phyloP scores from a whole-genome alignment of 768 basidiomycete genomes.

The Lyophyllum decastes region DNA sequence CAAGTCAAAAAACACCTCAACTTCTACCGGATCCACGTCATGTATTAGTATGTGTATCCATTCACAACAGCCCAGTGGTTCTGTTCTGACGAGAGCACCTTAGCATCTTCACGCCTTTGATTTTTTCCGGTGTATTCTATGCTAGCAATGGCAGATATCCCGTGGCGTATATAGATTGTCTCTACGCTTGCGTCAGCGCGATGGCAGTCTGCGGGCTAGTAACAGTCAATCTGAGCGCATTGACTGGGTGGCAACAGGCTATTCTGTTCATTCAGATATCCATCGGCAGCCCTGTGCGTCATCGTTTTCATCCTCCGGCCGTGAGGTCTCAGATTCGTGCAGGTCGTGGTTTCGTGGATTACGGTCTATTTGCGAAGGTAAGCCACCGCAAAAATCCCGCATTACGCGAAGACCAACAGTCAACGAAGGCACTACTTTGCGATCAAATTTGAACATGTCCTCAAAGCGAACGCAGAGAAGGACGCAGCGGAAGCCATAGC shows the following conservation, averaged over 20 bases:
- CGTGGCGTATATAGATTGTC: slow-evolving; percentile 75
- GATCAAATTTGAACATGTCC: slow-evolving; percentile 52
- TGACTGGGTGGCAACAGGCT: slow-evolving; percentile 71
- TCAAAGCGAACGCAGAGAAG: slow-evolving; percentile 11
- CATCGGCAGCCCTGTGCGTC: slow-evolving; percentile 68
- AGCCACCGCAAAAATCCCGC: slow-evolving; percentile 20
- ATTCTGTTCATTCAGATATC: slow-evolving; percentile 80
- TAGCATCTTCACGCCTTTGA: slow-evolving; percentile 77
- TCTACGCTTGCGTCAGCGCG: slow-evolving; percentile 77
- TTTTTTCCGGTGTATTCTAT: slow-evolving; percentile 81
- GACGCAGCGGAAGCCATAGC: slow-evolving; percentile 2
- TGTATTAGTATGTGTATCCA: slow-evolving; percentile 53
- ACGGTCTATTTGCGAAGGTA: slow-evolving; percentile 80
- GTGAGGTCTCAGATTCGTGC: neutral
- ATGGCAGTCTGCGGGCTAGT: slow-evolving; percentile 77
- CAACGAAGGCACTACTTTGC: slow-evolving; percentile 64
- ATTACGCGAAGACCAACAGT: slow-evolving; percentile 5
- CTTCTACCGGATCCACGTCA: slow-evolving; percentile 63
- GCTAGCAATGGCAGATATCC: slow-evolving; percentile 75
- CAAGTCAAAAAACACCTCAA: slow-evolving; percentile 55
- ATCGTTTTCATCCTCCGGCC: slow-evolving; percentile 1
- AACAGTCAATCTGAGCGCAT: slow-evolving; percentile 65
- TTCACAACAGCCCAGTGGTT: slow-evolving; percentile 1
- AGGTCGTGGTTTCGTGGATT: slow-evolving; percentile 82
- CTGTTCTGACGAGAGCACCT: slow-evolving; percentile 11